Conservation (phyloP, 345 rosid species). For the Boechera divaricarpa region DNA sequence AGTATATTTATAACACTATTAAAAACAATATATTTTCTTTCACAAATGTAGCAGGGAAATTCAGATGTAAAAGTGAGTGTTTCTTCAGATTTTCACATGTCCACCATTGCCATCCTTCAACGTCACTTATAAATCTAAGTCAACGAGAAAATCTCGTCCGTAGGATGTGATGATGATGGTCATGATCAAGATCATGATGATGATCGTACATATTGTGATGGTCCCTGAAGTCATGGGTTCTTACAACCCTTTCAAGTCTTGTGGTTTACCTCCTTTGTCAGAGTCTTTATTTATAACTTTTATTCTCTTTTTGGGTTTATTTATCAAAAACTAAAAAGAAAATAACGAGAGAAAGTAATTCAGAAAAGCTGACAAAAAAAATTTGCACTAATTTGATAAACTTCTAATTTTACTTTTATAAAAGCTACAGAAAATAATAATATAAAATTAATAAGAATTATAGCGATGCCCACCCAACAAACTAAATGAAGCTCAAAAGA, state of each 20-base stretch:
- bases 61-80: conserved; percentile 42
- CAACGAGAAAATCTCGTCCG: conserved; percentile 47
- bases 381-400: conserved; percentile 3
- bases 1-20: too few species aligned
- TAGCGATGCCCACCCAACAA: neutral
- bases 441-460: neutral
- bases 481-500: conserved; percentile 1
- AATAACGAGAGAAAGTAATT: neutral
- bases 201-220: conserved; percentile 38
- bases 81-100: conserved; percentile 43
- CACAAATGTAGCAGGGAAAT: conserved; percentile 39
- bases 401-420: neutral
- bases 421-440: neutral
- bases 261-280: conserved; percentile 33
- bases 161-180: conserved; percentile 38
- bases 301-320: conserved; percentile 40
- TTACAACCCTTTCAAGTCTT: conserved; percentile 27
- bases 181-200: conserved; percentile 32
- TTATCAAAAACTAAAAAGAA: conserved; percentile 1
- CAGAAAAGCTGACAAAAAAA: neutral
- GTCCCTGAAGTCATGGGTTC: conserved; percentile 45
- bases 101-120: conserved; percentile 42
- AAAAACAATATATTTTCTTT: conserved; percentile 19
- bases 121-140: conserved; percentile 43
- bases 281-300: neutral